phyloP scores from a whole-genome alignment of 768 basidiomycete species.

The Trametes meyenii region DNA sequence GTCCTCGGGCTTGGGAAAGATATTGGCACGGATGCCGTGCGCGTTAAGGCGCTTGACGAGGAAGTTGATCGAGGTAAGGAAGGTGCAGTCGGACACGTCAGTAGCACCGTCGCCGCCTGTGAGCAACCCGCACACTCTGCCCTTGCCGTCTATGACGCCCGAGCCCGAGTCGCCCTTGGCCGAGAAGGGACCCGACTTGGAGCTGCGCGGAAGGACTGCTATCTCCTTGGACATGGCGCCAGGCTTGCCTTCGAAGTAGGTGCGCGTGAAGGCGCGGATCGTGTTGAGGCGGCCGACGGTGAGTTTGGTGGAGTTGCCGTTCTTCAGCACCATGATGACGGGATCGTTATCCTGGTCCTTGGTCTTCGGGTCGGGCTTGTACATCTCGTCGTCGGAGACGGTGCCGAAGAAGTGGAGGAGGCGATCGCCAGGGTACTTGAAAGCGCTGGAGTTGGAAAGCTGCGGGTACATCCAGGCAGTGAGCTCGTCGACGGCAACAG shows the following conservation, averaged over 20 bases:
- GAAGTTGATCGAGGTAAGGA: slow-evolving; percentile 27
- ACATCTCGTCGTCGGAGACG: slow-evolving; percentile 26
- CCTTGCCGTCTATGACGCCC: slow-evolving; percentile 23
- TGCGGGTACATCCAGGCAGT: slow-evolving; percentile 23
- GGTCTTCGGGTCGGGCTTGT: slow-evolving; percentile 16
- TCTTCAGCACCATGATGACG: slow-evolving; percentile 25
- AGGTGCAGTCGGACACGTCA: slow-evolving; percentile 25
- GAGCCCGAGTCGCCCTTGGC: slow-evolving; percentile 29
- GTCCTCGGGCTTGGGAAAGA: slow-evolving; percentile 15
- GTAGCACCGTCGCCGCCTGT: slow-evolving; percentile 27
- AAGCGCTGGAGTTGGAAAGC: slow-evolving; percentile 15
- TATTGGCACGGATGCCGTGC: slow-evolving; percentile 11
- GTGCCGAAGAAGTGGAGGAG: slow-evolving; percentile 23
- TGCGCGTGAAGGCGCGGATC: slow-evolving; percentile 7
- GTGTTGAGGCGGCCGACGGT: slow-evolving; percentile 15
- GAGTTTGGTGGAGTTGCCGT: slow-evolving; percentile 19
- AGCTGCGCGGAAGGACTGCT: slow-evolving; percentile 10
- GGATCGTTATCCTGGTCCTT: slow-evolving; percentile 16
- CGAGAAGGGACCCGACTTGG: slow-evolving; percentile 28
- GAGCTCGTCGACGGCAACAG: slow-evolving; percentile 18
- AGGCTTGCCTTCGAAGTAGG: neutral
- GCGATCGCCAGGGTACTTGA: slow-evolving; percentile 28
- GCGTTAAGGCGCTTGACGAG: slow-evolving; percentile 15
- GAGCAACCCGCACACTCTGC: slow-evolving; percentile 22
- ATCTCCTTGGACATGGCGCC: slow-evolving; percentile 10